phyloP scores from a whole-genome alignment of 768 basidiomycete genomes.

The Phaeotremella skinneri region DNA sequence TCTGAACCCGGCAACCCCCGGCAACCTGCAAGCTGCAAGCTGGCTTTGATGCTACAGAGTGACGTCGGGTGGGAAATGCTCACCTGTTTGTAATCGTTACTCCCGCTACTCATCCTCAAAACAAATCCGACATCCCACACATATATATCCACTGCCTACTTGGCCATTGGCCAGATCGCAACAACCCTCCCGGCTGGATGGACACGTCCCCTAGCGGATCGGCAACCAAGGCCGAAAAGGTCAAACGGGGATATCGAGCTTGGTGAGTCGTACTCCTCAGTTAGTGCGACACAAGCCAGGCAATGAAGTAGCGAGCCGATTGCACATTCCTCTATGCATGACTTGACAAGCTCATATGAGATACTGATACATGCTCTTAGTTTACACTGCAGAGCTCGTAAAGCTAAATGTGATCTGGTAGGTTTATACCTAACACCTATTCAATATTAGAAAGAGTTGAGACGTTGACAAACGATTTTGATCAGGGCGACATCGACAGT shows the following conservation, averaged over 20 bases:
- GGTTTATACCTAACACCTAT: slow-evolving; percentile 4
- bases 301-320: not conserved
- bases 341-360: no score
- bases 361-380: slow-evolving; percentile 12
- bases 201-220: not conserved
- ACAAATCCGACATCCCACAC: no score
- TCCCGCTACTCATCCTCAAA: no score
- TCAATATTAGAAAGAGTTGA: not conserved
- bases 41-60: no score
- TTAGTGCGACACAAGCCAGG: no score
- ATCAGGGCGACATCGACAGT: slow-evolving; percentile 45
- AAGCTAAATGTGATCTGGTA: slow-evolving; percentile 50
- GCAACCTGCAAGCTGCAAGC: no score
- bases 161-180: no score
- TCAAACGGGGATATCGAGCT: slow-evolving; percentile 38
- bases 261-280: slow-evolving; percentile 39
- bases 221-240: slow-evolving; percentile 21
- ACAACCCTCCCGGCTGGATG: not conserved
- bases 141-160: no score
- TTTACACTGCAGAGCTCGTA: slow-evolving; percentile 43
- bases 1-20: not conserved
- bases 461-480: not conserved
- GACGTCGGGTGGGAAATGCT: no score
- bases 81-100: no score
- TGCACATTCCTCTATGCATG: no score